A percentile compares a stretch with the other conserved stretches of the same genome.
phyloP scores from a whole-genome alignment of 495 filamentous ascomycete genomes.

The Pseudotulostoma volvatum region DNA sequence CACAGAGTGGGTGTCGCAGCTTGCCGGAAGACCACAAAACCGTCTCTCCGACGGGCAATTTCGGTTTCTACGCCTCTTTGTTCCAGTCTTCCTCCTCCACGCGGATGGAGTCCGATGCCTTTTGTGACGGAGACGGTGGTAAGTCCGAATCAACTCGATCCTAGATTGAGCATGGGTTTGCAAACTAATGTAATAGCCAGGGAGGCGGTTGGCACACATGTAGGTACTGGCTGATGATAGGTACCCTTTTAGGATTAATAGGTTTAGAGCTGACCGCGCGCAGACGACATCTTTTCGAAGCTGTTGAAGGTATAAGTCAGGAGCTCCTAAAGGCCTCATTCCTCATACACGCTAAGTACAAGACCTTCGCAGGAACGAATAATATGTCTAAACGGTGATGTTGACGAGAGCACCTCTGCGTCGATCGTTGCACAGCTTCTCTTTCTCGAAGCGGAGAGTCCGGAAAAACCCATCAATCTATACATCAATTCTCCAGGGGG shows the following conservation, averaged over 20 bases:
- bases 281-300: slow-evolving; percentile 75
- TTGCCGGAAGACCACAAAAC: too few relatives aligned
- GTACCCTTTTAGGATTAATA: slow-evolving; percentile 2
- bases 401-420: slow-evolving; percentile 76
- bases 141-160: slow-evolving; percentile 19
- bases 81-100: too few relatives aligned
- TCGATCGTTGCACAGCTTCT: slow-evolving; percentile 89
- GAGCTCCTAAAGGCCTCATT: neutral
- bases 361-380: slow-evolving; percentile 58
- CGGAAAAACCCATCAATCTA: slow-evolving; percentile 81
- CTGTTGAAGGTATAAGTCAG: slow-evolving; percentile 44
- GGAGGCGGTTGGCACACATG: slow-evolving; percentile 83
- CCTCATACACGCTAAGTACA: neutral
- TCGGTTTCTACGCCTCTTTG: too few relatives aligned
- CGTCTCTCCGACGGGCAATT: too few relatives aligned
- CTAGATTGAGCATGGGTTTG: slow-evolving; percentile 12
- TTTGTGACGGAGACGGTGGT: slow-evolving; percentile 72
- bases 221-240: slow-evolving; percentile 24
- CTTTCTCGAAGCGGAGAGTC: slow-evolving; percentile 94
- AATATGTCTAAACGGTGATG: slow-evolving; percentile 81
- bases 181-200: slow-evolving; percentile 34
- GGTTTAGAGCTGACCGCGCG: slow-evolving; percentile 11
- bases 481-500: slow-evolving; percentile 97
- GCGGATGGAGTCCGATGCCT: slow-evolving; percentile 47
- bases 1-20: too few relatives aligned